These are phyloP conservation scores for Ambrosia hybrid DNA, from an alignment of 140 eudicot species.

Conservation along the genomic window DNA sequence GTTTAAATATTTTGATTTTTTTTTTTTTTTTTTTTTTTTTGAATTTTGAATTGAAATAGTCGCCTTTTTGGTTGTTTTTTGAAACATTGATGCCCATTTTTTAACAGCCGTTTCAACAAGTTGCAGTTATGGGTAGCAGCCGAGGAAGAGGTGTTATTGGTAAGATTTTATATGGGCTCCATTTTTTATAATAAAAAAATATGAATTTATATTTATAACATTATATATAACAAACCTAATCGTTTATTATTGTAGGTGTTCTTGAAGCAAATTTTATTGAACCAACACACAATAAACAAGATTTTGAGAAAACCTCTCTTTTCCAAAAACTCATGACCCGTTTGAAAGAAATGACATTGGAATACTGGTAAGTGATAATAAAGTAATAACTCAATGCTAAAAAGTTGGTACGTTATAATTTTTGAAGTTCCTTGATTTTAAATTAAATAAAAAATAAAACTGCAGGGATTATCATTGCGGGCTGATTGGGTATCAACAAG, in stretches of 20 bases:
- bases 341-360: slow-evolving; percentile 87
- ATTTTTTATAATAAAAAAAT: neutral
- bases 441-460: neutral
- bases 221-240: neutral
- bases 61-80: neutral
- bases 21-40: neutral
- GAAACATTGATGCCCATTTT: slow-evolving; percentile 1
- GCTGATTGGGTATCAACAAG: slow-evolving; percentile 65
- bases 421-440: neutral
- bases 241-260: slow-evolving; percentile 47
- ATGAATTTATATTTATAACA: neutral
- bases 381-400: neutral
- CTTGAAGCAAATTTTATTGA: slow-evolving; percentile 83
- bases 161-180: slow-evolving; percentile 26
- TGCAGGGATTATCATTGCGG: slow-evolving; percentile 89
- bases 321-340: slow-evolving; percentile 76
- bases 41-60: neutral
- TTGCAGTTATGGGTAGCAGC: slow-evolving; percentile 47
- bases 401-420: neutral
- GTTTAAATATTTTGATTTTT: neutral
- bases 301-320: slow-evolving; percentile 82
- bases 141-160: slow-evolving; percentile 99
- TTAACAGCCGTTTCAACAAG: slow-evolving; percentile 80
- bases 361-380: slow-evolving; percentile 63
- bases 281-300: slow-evolving; percentile 89